Conservation (phyloP, 1,139 yeast species). For the Saccharomycopsis hybrid region DNA sequence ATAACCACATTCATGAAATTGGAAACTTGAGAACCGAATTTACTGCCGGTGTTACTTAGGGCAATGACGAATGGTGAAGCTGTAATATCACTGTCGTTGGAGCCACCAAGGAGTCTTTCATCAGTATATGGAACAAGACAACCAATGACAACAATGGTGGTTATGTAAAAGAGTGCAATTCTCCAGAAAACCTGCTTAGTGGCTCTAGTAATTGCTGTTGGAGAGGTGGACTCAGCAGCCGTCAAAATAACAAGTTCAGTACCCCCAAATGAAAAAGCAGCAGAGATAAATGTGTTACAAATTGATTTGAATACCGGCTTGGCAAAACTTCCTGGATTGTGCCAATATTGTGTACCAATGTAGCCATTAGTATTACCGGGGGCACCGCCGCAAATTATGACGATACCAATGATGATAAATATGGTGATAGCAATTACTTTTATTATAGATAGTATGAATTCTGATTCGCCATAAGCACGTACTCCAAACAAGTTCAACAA, state of each 20-base stretch:
- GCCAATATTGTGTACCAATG: constrained; percentile 51
- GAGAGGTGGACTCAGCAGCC: constrained; percentile 44
- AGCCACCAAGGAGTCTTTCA: constrained; percentile 39
- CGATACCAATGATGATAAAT: constrained; percentile 50
- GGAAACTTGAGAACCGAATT: constrained; percentile 40
- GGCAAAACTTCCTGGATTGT: constrained; percentile 52
- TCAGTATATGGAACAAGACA: constrained; percentile 48
- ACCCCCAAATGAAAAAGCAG: constrained; percentile 63
- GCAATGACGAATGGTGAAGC: constrained; percentile 51
- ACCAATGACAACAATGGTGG: constrained; percentile 34
- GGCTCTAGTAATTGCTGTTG: constrained; percentile 57
- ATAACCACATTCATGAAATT: constrained; percentile 45
- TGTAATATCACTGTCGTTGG: constrained; percentile 42
- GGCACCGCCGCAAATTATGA: constrained; percentile 51
- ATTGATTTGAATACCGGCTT: constrained; percentile 43
- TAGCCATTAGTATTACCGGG: constrained; percentile 43
- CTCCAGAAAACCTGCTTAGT: constrained; percentile 62
- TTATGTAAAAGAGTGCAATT: constrained; percentile 46
- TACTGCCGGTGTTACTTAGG: constrained; percentile 40
- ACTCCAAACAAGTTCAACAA: constrained; percentile 48
- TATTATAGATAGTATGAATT: constrained; percentile 42
- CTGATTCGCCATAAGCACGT: constrained; percentile 51
- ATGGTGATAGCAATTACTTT: constrained; percentile 48
- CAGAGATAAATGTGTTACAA: constrained; percentile 45
- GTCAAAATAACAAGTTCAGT: constrained; percentile 43